Evolutionary conservation across 1,284 basidiomycete genomes (phyloP), one percentile per base, ranked within the genome.

Genomic region (Schizophyllum amplum): DNA sequence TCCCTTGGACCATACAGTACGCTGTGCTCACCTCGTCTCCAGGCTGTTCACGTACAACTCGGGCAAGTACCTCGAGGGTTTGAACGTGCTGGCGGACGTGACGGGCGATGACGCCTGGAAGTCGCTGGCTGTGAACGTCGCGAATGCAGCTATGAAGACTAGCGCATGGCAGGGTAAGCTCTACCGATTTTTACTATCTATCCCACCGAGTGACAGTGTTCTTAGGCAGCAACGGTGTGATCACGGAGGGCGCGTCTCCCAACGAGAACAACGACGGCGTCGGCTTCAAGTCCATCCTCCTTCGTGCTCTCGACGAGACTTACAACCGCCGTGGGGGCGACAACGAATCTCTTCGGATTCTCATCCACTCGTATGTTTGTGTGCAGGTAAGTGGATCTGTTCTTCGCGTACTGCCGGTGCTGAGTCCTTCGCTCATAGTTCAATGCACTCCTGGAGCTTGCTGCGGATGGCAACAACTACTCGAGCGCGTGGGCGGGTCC

Each of bases 41-140:
- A 77, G 73, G 72, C 55, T 77, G 5, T 80, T 80, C 64, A 80
- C 78, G 0, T 81, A 81, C 61, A 81, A 81, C 59, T 73, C 67
- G 33, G 78, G 79, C 42, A 81, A 81, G 58, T 75, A 69, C 53
- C 69, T 81, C 27, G 78, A 81, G 61, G 80, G 77, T 1, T 65
- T 80, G 25, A 73, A 69, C 47, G 71, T 80, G 4, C 66, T 81
- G 27, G 67, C 67, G 0, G 68, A 69, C 54, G 69, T 79, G 27
- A 78, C 76, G 15, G 68, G 68, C 5, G 71, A 79, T 59, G 54
- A 62, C 26, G 64, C 70, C 33, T 42, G 17, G 13, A 3, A 17
- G 4, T 13, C 11, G 7, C 33, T 42, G 13, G 33, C 33, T 17
- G 33, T 17, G 13, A 42, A 42, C 33, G 33, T 42, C 33, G 33